phyloP scores from a whole-genome alignment of 2,329 filamentous ascomycete species.

The Proliferodiscus dingleyae region DNA sequence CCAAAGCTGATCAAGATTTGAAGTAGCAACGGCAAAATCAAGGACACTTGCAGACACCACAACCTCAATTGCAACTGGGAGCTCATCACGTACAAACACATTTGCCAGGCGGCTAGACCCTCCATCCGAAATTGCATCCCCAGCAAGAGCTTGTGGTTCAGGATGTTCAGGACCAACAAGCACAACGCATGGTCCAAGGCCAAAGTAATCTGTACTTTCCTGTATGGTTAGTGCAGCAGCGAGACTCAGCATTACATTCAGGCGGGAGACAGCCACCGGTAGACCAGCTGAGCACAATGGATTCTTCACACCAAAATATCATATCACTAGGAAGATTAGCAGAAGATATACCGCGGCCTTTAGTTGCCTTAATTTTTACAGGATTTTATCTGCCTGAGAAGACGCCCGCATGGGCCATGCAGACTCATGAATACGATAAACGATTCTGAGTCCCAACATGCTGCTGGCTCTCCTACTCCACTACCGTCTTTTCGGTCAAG shows the following conservation, averaged over 20 bases:
- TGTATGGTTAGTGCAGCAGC: not conserved
- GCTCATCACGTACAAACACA: slow-evolving; percentile 1
- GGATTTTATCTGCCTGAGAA: slow-evolving; percentile 3
- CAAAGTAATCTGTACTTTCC: not conserved
- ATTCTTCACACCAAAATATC: no score
- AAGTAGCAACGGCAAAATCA: slow-evolving; percentile 31
- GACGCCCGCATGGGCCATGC: not conserved
- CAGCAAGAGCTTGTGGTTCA: not conserved
- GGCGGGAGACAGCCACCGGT: not conserved
- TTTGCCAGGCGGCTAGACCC: slow-evolving; percentile 1
- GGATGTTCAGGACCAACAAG: slow-evolving; percentile 4
- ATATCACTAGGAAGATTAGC: no score
- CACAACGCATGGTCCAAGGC: not conserved
- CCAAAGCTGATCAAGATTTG: slow-evolving; percentile 33
- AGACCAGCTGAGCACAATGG: not conserved
- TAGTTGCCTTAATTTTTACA: no score
- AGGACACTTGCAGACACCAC: slow-evolving; percentile 24
- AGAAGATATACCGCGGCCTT: no score
- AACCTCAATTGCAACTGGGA: slow-evolving; percentile 3
- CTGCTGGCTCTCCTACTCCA: not conserved
- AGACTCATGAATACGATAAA: not conserved
- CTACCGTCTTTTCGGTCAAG: not conserved
- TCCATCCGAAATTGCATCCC: not conserved
- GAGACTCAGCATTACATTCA: not conserved
- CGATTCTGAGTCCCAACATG: not conserved